Percentiles rank a stretch among this genome's conserved stretches.
Conservation (phyloP, 768 basidiomycete genomes). For the Grammothele lineata region DNA sequence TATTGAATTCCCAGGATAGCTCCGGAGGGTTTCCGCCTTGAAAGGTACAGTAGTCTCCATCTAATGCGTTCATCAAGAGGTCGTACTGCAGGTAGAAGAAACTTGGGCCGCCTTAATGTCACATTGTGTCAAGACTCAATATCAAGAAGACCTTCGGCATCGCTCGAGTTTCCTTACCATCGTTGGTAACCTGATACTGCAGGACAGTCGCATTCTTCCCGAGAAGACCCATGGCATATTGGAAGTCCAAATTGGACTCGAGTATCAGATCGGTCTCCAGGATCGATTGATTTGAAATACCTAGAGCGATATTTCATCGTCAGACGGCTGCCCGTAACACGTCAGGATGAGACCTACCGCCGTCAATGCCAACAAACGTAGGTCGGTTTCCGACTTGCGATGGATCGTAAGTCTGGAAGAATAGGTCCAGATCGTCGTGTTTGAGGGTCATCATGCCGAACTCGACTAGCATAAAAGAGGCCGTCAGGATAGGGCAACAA, state of each 20-base stretch:
- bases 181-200: conserved; percentile 17
- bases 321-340: too few species aligned
- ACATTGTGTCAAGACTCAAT: too few species aligned
- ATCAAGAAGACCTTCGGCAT: too few species aligned
- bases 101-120: too few species aligned
- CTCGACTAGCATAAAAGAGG: conserved; percentile 34
- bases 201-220: conserved; percentile 18
- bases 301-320: not conserved
- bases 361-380: conserved; percentile 27
- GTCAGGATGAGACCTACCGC: conserved; percentile 22
- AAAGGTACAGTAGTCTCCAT: conserved; percentile 39
- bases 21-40: conserved; percentile 1
- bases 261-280: conserved; percentile 32
- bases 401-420: conserved; percentile 36
- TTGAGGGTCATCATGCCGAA: conserved; percentile 38
- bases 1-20: not conserved
- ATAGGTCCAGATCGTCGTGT: conserved; percentile 37
- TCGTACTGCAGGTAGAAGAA: not conserved
- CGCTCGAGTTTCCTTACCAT: too few species aligned
- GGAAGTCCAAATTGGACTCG: conserved; percentile 48
- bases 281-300: not conserved
- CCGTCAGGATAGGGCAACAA: too few species aligned
- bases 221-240: conserved; percentile 42
- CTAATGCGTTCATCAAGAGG: conserved; percentile 38
- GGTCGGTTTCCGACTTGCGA: conserved; percentile 36